Conservation (phyloP, 148 eudicot genomes). For the Chenopodium quinoa region DNA sequence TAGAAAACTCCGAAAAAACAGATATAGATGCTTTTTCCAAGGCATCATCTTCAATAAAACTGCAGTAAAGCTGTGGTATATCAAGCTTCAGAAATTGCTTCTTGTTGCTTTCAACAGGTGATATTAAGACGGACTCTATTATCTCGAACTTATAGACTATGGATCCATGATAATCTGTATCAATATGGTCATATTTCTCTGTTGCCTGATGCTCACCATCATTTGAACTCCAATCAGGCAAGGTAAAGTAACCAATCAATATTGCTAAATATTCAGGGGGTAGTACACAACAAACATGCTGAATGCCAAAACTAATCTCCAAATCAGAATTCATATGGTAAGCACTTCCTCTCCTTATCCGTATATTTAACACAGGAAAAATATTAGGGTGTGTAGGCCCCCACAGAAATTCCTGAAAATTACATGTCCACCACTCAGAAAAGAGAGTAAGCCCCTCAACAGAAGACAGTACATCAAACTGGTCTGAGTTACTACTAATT, state of each 20-base stretch:
- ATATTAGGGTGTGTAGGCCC: slow-evolving; percentile 51
- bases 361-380: slow-evolving; percentile 64
- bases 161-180: slow-evolving; percentile 18
- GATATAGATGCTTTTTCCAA: slow-evolving; percentile 35
- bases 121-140: slow-evolving; percentile 52
- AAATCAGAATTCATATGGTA: slow-evolving; percentile 35
- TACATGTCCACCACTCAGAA: slow-evolving; percentile 57
- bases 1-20: slow-evolving; percentile 53
- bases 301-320: slow-evolving; percentile 64
- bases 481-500: slow-evolving; percentile 36
- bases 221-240: slow-evolving; percentile 60
- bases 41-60: slow-evolving; percentile 47
- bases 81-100: slow-evolving; percentile 60
- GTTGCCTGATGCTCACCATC: slow-evolving; percentile 22
- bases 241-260: slow-evolving; percentile 76
- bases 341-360: slow-evolving; percentile 40
- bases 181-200: slow-evolving; percentile 20
- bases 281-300: slow-evolving; percentile 77
- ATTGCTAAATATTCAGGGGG: slow-evolving; percentile 74
- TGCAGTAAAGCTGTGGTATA: slow-evolving; percentile 48
- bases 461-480: slow-evolving; percentile 63
- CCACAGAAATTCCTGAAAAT: slow-evolving; percentile 61
- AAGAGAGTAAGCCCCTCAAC: slow-evolving; percentile 56
- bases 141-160: slow-evolving; percentile 62
- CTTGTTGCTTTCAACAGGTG: slow-evolving; percentile 52